Evolutionary conservation across 768 basidiomycete species (phyloP).

Genomic region (Panus rudis): DNA sequence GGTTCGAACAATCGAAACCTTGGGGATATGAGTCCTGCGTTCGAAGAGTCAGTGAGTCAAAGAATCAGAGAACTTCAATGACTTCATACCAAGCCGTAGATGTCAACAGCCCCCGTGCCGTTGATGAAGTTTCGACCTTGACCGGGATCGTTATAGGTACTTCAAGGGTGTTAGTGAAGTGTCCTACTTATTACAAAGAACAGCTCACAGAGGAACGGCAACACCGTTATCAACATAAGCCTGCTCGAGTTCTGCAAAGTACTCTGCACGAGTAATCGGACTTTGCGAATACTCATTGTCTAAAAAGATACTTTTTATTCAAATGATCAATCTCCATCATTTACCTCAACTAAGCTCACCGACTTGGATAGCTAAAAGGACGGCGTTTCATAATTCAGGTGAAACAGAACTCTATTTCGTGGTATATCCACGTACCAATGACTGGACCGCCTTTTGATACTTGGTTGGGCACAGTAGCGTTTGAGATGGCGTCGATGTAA

Average conservation of each 20-base stretch:
- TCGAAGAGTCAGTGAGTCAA: background rate
- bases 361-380: conserved; percentile 42
- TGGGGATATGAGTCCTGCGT: conserved; percentile 66
- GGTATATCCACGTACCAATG: conserved; percentile 40
- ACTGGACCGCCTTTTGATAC: conserved; percentile 69
- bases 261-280: conserved; percentile 22
- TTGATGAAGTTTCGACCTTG: conserved; percentile 21
- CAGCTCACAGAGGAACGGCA: conserved; percentile 17
- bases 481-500: conserved; percentile 63
- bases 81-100: conserved; percentile 20
- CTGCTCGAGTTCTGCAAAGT: conserved; percentile 18
- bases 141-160: conserved; percentile 24
- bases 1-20: conserved; percentile 74
- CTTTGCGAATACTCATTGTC: conserved; percentile 73
- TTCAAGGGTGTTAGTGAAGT: conserved; percentile 1
- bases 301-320: conserved; percentile 17
- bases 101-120: conserved; percentile 24
- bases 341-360: no score
- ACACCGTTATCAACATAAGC: conserved; percentile 15
- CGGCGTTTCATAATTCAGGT: background rate
- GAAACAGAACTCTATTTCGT: background rate
- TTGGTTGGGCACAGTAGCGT: conserved; percentile 55
- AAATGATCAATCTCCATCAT: conserved; percentile 16
- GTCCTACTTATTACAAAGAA: background rate
- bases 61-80: background rate